Evolutionary conservation across 176 grass and related monocot genomes (phyloP), one percentile per base, ranked within the genome.

Genomic region (Musa schizocarpa): DNA sequence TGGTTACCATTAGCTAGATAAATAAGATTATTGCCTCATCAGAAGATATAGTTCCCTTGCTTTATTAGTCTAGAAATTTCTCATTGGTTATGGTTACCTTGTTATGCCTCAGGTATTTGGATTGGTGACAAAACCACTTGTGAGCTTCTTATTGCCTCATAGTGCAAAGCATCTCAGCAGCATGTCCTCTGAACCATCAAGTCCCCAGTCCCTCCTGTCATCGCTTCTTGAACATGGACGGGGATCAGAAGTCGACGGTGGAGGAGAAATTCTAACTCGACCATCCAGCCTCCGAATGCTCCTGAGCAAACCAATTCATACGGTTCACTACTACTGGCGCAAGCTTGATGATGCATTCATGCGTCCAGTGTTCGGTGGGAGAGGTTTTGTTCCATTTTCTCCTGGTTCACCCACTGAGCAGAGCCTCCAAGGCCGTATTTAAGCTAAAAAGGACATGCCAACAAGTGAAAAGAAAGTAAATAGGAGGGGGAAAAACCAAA

Each of bases 311-410:
- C 91, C 96, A 17, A 74, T 78, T 22, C 88, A 84, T 78, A 99
- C 95, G 10, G 91, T 99, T 65, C 95, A 99, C 83, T 81, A 94
- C 85, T 99, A 95, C 71, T 99, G 96, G 96, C 90, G 96, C 85
- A 99, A 92, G 81, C 95, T 99, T 11, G 96, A 99, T 2, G 14
- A 99, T 23, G 88, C 96, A 0, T 49, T 94, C 71, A 99, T 99
- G 96, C 88, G 96, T n/a, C 96, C 96, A 0, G 55, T 99, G 72
- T 99, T 99, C 1, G 96, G 96, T 0, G 96, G 96, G 0, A 87
- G 96, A 7, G 96, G 96, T 27, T 99, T 99, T 1, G 88, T 87
- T 73, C 96, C 91, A 9, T 92, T 43, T 72, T 76, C 83, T 53
- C 88, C 91, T 0, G 96, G 88, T 21, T 91, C 90, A 5, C 96